Conservation (phyloP, 345 rosid genomes). For the Bruguiera gymnorhiza region DNA sequence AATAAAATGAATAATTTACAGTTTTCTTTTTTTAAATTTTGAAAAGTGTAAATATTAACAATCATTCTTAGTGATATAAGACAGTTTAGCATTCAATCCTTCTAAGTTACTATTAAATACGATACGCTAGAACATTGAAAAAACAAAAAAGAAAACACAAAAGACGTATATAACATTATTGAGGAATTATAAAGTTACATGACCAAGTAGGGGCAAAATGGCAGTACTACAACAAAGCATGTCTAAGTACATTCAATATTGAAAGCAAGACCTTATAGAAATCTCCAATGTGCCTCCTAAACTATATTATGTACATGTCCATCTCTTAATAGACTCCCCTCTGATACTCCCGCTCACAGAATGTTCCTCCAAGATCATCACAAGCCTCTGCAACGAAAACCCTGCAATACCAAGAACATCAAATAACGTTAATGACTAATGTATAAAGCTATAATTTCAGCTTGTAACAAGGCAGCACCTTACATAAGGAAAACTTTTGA, state of each 20-base stretch:
- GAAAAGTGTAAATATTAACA: no score
- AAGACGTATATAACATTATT: neutral
- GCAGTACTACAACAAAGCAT: no score
- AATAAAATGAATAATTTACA: no score
- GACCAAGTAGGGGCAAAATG: neutral
- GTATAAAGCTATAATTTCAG: no score
- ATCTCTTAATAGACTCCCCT: constrained; percentile 25
- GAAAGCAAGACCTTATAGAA: neutral
- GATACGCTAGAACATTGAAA: no score
- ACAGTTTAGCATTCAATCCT: no score
- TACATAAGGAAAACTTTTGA: no score
- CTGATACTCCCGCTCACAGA: constrained; percentile 31
- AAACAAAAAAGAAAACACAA: no score
- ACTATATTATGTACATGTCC: neutral
- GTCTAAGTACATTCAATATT: neutral
- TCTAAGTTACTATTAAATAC: no score
- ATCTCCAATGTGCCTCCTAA: neutral
- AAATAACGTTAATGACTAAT: neutral
- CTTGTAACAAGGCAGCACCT: no score
- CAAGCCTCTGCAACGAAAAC: constrained; percentile 40
- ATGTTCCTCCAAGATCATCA: constrained; percentile 36
- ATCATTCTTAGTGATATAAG: no score
- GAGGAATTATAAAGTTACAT: neutral
- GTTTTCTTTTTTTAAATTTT: no score
- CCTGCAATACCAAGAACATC: constrained; percentile 17